Percentiles rank a stretch among this genome's conserved stretches.
Evolutionary conservation across 495 filamentous ascomycete genomes (phyloP).

Genomic region (Neurospora sp.): DNA sequence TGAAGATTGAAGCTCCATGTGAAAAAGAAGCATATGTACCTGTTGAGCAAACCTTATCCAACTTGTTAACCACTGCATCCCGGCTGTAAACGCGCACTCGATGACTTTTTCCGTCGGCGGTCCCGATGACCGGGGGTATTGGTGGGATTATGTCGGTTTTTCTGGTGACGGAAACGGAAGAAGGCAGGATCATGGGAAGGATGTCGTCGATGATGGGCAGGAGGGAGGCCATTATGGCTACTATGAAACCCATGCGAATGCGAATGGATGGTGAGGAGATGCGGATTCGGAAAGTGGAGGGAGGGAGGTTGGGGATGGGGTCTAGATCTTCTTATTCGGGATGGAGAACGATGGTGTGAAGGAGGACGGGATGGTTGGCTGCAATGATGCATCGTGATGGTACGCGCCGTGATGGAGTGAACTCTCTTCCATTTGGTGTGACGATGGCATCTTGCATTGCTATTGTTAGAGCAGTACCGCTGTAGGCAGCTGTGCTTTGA

Average conservation of each 20-base stretch:
- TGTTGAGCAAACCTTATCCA: constrained; percentile 47
- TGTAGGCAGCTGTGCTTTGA: not conserved
- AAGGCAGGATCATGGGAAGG: constrained; percentile 40
- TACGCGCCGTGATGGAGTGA: not conserved
- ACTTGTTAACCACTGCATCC: constrained; percentile 48
- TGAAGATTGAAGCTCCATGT: too few relatives aligned
- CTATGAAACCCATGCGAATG: not conserved
- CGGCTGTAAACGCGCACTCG: constrained; percentile 44
- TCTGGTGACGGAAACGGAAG: constrained; percentile 34
- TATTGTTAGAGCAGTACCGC: not conserved
- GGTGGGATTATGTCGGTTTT: constrained; percentile 30
- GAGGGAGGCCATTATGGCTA: constrained; percentile 31
- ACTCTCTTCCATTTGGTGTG: not conserved
- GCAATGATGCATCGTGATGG: not conserved
- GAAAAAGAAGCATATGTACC: too few relatives aligned
- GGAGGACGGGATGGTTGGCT: too few relatives aligned
- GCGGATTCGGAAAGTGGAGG: not conserved
- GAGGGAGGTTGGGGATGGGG: not conserved
- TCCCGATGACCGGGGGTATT: constrained; percentile 13
- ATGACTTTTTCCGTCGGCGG: constrained; percentile 4
- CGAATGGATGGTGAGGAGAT: not conserved
- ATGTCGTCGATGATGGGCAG: constrained; percentile 40
- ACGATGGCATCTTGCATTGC: not conserved
- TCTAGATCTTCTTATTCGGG: not conserved
- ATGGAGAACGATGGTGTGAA: not conserved